Conservation (phyloP, 2,329 filamentous ascomycete species). For the Hypoxylon sp. region DNA sequence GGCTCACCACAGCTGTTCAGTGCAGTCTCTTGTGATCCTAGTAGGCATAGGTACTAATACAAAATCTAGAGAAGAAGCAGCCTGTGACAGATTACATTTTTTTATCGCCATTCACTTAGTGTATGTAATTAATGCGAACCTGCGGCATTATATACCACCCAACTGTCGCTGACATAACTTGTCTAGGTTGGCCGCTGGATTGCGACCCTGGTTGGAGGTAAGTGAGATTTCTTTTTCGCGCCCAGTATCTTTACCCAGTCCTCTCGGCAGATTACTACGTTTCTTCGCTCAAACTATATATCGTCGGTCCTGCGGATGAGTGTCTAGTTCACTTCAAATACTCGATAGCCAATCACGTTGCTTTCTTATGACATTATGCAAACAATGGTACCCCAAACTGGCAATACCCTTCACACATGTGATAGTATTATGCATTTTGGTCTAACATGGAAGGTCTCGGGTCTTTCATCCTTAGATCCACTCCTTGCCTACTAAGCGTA, state of each 20-base stretch:
- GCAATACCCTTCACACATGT: constrained; percentile 50
- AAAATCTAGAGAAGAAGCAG: constrained; percentile 26
- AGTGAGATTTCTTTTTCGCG: constrained; percentile 42
- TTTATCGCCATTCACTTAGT: constrained; percentile 6
- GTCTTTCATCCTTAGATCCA: constrained; percentile 42
- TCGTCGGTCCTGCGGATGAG: constrained; percentile 53
- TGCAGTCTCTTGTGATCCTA: constrained; percentile 25
- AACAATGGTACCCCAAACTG: constrained; percentile 50
- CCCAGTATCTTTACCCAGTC: constrained; percentile 47
- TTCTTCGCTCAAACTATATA: constrained; percentile 41
- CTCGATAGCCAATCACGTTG: constrained; percentile 49
- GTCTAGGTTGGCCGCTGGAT: constrained; percentile 32
- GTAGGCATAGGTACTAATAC: constrained; percentile 37
- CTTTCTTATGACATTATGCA: constrained; percentile 42
- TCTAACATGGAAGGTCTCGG: constrained; percentile 40
- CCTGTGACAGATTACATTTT: constrained; percentile 23
- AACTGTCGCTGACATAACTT: constrained; percentile 23
- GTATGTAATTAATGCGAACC: constrained; percentile 26
- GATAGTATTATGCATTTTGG: constrained; percentile 45
- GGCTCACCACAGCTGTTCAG: constrained; percentile 12
- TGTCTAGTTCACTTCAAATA: constrained; percentile 43
- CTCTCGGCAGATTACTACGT: constrained; percentile 48
- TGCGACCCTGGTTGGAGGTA: constrained; percentile 45
- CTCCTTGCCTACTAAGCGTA: constrained; percentile 18
- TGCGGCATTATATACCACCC: constrained; percentile 28